Conservation (phyloP, 495 filamentous ascomycete genomes). For the Aspergillus indologenus region DNA sequence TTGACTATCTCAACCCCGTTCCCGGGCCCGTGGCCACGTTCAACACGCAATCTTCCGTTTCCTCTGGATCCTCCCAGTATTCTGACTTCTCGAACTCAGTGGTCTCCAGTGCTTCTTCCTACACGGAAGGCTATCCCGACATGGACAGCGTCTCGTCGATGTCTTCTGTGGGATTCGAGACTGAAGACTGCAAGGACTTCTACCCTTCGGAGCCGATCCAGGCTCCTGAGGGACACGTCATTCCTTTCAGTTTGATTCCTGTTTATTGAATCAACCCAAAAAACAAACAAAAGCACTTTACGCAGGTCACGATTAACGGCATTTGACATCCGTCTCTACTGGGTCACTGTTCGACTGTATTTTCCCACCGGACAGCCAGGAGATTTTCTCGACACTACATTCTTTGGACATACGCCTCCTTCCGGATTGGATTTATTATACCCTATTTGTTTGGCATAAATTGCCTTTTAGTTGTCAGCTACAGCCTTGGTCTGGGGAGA, state of each 20-base stretch:
- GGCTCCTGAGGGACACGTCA: conserved; percentile 18
- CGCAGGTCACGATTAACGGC: not conserved
- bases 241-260: conserved; percentile 28
- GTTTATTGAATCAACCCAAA: conserved; percentile 23
- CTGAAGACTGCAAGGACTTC: conserved; percentile 35
- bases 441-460: not conserved
- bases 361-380: not conserved
- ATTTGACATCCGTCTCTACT: not conserved
- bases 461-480: not conserved
- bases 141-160: conserved; percentile 36
- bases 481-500: no score
- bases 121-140: conserved; percentile 45
- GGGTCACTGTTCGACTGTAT: not conserved
- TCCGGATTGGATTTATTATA: not conserved
- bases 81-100: conserved; percentile 43
- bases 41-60: conserved; percentile 39
- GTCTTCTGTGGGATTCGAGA: conserved; percentile 36
- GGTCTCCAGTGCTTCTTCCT: conserved; percentile 40
- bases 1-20: conserved; percentile 29
- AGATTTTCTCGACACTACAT: not conserved
- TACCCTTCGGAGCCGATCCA: conserved; percentile 30
- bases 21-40: conserved; percentile 31
- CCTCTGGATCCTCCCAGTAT: conserved; percentile 41
- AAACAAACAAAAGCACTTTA: conserved; percentile 1
- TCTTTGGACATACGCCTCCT: not conserved